Percentiles rank a stretch among this genome's conserved stretches.
These are phyloP conservation scores for Silene latifolia DNA, from an alignment of 148 eudicot genomes.

Conservation along the genomic window DNA sequence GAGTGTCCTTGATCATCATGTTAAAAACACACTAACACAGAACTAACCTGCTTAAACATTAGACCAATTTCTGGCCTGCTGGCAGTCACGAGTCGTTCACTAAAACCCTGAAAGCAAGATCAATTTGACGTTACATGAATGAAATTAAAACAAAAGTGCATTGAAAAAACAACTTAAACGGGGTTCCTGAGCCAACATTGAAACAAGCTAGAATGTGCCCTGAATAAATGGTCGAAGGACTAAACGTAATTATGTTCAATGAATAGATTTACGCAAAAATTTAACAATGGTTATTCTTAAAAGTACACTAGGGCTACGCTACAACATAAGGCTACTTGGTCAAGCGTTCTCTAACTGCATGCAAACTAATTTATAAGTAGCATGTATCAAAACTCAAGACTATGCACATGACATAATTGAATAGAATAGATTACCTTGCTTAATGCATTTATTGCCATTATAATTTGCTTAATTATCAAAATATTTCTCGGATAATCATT, in stretches of 20 bases:
- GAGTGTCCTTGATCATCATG: not conserved
- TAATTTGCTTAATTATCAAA: slow-evolving; percentile 64
- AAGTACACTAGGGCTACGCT: not conserved
- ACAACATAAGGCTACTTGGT: not conserved
- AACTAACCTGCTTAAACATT: slow-evolving; percentile 93
- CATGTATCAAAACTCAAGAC: not conserved
- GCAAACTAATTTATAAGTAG: not conserved
- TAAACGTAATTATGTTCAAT: not conserved
- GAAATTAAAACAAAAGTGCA: not conserved
- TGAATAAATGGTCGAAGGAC: not conserved
- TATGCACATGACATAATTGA: not conserved
- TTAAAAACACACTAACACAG: not conserved
- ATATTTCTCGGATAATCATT: slow-evolving; percentile 54
- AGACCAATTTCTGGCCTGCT: slow-evolving; percentile 90
- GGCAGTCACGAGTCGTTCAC: slow-evolving; percentile 88
- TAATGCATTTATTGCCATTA: slow-evolving; percentile 92
- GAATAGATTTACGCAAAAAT: not conserved
- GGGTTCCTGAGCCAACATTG: not conserved
- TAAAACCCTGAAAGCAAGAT: slow-evolving; percentile 67
- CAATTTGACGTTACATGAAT: slow-evolving; percentile 12
- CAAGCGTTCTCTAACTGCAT: not conserved
- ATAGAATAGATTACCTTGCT: slow-evolving; percentile 66
- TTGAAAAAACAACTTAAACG: not conserved
- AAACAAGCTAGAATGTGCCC: not conserved
- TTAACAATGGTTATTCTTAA: not conserved